phyloP scores from a whole-genome alignment of 1,139 yeast genomes.

The Magnusiomyces ingens region DNA sequence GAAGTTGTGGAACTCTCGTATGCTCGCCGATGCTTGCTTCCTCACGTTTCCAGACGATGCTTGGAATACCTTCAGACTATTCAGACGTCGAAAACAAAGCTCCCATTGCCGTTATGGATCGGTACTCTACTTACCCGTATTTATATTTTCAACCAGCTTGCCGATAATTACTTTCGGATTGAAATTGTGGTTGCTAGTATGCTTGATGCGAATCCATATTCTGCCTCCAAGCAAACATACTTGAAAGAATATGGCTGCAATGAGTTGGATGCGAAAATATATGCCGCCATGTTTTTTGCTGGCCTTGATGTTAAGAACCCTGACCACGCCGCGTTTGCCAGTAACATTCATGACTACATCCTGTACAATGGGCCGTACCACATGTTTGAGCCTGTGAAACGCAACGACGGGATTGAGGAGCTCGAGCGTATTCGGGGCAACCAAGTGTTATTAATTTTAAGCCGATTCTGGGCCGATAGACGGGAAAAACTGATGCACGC shows the following conservation, averaged over 20 bases:
- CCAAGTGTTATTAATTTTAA: constrained; percentile 40
- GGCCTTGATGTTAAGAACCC: constrained; percentile 39
- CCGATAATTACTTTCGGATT: constrained; percentile 50
- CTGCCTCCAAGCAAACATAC: constrained; percentile 37
- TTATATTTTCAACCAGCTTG: constrained; percentile 47
- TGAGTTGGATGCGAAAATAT: constrained; percentile 53
- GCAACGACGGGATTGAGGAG: constrained; percentile 65
- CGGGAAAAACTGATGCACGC: constrained; percentile 22
- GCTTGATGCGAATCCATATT: constrained; percentile 35
- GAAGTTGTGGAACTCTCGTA: constrained; percentile 38
- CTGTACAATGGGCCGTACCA: constrained; percentile 35
- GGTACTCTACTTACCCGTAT: constrained; percentile 44
- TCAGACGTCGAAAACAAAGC: neutral
- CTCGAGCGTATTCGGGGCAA: constrained; percentile 53
- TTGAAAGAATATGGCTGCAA: constrained; percentile 48
- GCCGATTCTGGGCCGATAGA: constrained; percentile 29
- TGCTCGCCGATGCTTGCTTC: constrained; percentile 65
- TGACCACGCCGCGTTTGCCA: constrained; percentile 38
- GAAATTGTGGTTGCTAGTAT: constrained; percentile 51
- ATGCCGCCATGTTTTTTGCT: constrained; percentile 25
- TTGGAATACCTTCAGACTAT: constrained; percentile 36
- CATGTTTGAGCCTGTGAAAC: constrained; percentile 44
- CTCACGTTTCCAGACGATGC: constrained; percentile 45
- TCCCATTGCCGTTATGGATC: constrained; percentile 41
- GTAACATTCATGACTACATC: constrained; percentile 39